phyloP scores from a whole-genome alignment of 164 flowering plant species.

The Malania oleifera region DNA sequence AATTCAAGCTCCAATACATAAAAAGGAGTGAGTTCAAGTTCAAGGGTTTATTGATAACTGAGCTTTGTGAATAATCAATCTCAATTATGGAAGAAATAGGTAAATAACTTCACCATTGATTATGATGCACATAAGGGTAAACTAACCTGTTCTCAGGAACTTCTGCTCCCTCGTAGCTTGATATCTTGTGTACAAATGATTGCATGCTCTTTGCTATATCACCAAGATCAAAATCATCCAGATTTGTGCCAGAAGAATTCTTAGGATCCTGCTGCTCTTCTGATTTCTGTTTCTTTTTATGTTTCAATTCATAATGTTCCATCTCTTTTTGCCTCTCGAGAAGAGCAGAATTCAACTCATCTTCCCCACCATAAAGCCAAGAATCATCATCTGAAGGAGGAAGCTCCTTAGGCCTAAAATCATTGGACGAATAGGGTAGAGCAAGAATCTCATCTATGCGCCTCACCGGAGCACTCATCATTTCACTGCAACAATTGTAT shows the following conservation, averaged over 20 bases:
- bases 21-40: too few species aligned
- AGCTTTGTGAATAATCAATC: too few species aligned
- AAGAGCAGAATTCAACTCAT: constrained; percentile 76
- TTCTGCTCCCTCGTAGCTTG: constrained; percentile 86
- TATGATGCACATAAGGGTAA: not conserved
- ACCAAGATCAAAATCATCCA: constrained; percentile 53
- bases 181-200: constrained; percentile 64
- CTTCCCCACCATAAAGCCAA: constrained; percentile 92
- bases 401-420: constrained; percentile 53
- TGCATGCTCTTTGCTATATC: constrained; percentile 73
- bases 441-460: constrained; percentile 87
- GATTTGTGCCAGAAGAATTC: constrained; percentile 26
- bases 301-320: constrained; percentile 55
- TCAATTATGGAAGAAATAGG: not conserved
- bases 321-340: constrained; percentile 80
- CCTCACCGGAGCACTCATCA: constrained; percentile 77
- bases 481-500: constrained; percentile 50
- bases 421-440: constrained; percentile 52
- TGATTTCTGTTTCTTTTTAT: constrained; percentile 45
- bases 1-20: too few species aligned
- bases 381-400: constrained; percentile 90
- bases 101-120: not conserved
- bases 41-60: too few species aligned
- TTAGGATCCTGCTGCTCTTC: constrained; percentile 34
- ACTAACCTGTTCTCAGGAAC: constrained; percentile 65